These are phyloP conservation scores for Penicillium riverlandense DNA, from an alignment of 495 filamentous ascomycete genomes.

Conservation along the genomic window DNA sequence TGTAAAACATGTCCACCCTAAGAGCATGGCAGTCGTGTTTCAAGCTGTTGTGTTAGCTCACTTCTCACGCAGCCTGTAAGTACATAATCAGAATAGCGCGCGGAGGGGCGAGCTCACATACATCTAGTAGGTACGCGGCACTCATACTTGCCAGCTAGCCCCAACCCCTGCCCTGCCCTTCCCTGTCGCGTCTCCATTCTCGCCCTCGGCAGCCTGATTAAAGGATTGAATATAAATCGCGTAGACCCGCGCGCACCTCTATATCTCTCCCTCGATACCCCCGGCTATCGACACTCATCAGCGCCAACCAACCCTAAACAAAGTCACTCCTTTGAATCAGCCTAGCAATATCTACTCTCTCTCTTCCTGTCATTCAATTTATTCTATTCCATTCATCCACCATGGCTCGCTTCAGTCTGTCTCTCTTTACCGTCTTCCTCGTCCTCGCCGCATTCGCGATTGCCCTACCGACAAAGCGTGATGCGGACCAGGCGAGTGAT, in stretches of 20 bases:
- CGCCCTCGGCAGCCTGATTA: constrained; percentile 1
- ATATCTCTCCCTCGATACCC: neutral
- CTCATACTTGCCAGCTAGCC: neutral
- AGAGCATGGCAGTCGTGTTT: too few relatives aligned
- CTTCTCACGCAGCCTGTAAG: too few relatives aligned
- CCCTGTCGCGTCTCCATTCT: constrained; percentile 1
- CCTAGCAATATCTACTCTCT: neutral
- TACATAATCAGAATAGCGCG: neutral
- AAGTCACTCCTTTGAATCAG: too few relatives aligned
- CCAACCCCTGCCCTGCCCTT: neutral
- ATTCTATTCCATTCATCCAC: constrained; percentile 6
- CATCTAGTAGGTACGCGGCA: too few relatives aligned
- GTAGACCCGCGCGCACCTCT: neutral
- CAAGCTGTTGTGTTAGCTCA: too few relatives aligned
- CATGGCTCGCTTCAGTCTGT: constrained; percentile 33
- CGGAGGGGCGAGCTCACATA: neutral
- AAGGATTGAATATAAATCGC: constrained; percentile 13
- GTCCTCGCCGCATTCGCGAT: constrained; percentile 24
- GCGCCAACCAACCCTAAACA: too few relatives aligned
- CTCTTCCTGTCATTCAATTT: neutral
- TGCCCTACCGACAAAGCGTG: constrained; percentile 25
- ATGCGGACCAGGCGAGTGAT: neutral
- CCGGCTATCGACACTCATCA: constrained; percentile 4
- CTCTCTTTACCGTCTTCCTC: constrained; percentile 24
- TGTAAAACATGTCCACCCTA: too few relatives aligned